Percentiles rank a stretch among this genome's conserved stretches.
Evolutionary conservation across 75 land plant species (phyloP).

Genomic region (Pseudotsuga menziesii): DNA sequence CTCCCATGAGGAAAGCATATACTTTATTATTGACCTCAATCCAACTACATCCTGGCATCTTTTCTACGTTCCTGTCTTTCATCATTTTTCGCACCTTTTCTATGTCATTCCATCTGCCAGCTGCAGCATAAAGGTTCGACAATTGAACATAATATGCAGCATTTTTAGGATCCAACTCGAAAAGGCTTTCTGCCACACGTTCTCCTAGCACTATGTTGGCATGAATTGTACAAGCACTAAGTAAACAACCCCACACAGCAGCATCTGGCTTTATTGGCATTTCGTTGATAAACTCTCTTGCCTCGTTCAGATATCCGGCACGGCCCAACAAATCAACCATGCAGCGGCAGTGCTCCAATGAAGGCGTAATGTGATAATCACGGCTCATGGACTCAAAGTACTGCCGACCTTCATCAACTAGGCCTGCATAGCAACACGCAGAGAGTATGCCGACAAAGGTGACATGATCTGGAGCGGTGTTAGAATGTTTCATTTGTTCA

Average conservation of each 20-base stretch:
- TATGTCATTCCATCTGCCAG: slow-evolving; percentile 22
- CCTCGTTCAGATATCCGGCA: slow-evolving; percentile 27
- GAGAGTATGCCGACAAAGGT: slow-evolving; percentile 29
- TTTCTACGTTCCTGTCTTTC: slow-evolving; percentile 26
- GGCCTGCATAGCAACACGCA: slow-evolving; percentile 37
- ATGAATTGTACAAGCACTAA: slow-evolving; percentile 38
- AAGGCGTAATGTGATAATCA: slow-evolving; percentile 3
- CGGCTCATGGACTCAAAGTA: slow-evolving; percentile 27
- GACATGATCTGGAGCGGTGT: slow-evolving; percentile 16
- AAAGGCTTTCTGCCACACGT: slow-evolving; percentile 17
- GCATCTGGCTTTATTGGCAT: slow-evolving; percentile 32
- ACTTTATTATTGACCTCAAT: slow-evolving; percentile 20
- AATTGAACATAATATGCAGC: slow-evolving; percentile 26
- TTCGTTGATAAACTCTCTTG: slow-evolving; percentile 21
- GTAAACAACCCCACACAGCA: slow-evolving; percentile 21
- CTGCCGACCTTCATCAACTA: slow-evolving; percentile 28
- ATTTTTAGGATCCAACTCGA: slow-evolving; percentile 30
- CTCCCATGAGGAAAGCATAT: slow-evolving; percentile 16
- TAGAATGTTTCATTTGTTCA: slow-evolving; percentile 25
- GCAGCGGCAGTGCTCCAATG: slow-evolving; percentile 28
- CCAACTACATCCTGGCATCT: slow-evolving; percentile 30
- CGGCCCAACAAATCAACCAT: slow-evolving; percentile 36
- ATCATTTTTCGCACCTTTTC: slow-evolving; percentile 23
- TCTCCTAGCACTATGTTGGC: slow-evolving; percentile 28
- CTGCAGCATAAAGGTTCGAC: slow-evolving; percentile 20